phyloP scores from a whole-genome alignment of 2,329 filamentous ascomycete genomes.

The Trichoderma sp. region DNA sequence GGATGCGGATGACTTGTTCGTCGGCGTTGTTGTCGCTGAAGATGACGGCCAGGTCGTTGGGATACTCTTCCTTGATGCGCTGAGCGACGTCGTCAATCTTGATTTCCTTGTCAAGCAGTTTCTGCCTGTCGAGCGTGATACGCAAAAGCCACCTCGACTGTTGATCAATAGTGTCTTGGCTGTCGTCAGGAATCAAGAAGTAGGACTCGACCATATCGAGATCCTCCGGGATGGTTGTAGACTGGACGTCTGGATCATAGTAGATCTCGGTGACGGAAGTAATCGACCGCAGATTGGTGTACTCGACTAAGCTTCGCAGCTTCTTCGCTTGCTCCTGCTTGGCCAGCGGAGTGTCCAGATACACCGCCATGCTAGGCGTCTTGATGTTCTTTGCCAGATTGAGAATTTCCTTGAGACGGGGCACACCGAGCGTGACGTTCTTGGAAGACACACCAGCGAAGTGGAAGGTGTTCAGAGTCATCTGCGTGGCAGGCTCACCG shows the following conservation, averaged over 20 bases:
- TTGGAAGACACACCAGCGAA: conserved; percentile 99
- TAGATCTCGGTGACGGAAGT: conserved; percentile 94
- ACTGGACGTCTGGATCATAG: conserved; percentile 88
- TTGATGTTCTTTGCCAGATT: conserved; percentile 98
- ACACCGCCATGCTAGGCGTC: conserved; percentile 95
- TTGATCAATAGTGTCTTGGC: conserved; percentile 60
- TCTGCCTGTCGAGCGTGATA: conserved; percentile 88
- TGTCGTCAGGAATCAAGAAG: conserved; percentile 88
- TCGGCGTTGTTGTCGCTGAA: conserved; percentile 99
- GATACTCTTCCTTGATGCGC: conserved; percentile 87
- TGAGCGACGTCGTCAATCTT: conserved; percentile 87
- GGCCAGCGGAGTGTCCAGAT: conserved; percentile 65
- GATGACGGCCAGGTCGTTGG: conserved; percentile 82
- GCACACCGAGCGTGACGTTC: conserved; percentile 98
- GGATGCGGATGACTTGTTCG: conserved; percentile 89
- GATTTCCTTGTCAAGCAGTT: conserved; percentile 92
- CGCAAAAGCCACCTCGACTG: conserved; percentile 96
- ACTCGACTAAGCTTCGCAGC: conserved; percentile 87
- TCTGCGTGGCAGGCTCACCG: conserved; percentile 97
- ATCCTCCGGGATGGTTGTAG: conserved; percentile 85
- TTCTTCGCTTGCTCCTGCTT: conserved; percentile 81
- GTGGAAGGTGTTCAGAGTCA: conserved; percentile 99
- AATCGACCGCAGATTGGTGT: conserved; percentile 89
- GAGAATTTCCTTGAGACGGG: conserved; percentile 98
- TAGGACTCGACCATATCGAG: conserved; percentile 94